Evolutionary conservation across 441 rosid genomes (phyloP).

Genomic region (Jatropha multifida): DNA sequence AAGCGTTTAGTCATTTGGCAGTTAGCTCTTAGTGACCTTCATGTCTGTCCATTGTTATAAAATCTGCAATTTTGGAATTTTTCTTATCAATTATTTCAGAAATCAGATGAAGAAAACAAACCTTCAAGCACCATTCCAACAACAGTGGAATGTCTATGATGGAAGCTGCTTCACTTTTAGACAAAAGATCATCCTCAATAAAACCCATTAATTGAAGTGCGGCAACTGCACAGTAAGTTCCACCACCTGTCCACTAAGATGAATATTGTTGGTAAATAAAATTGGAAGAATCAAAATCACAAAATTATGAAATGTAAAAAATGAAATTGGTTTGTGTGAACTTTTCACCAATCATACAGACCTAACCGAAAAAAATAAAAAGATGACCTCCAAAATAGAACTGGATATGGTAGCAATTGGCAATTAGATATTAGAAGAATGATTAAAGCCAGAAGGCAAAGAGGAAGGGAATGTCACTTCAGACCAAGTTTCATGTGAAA

Average conservation of each 20-base stretch:
- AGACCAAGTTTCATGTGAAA: neutral
- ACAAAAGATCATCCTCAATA: constrained; percentile 62
- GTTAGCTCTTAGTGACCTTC: neutral
- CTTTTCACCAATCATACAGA: neutral
- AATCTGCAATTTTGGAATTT: neutral
- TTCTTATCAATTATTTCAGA: constrained; percentile 9
- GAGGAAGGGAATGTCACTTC: neutral
- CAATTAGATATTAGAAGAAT: neutral
- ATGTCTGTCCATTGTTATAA: constrained; percentile 1
- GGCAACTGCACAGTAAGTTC: constrained; percentile 91
- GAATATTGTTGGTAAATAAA: constrained; percentile 42
- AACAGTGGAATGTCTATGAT: constrained; percentile 48
- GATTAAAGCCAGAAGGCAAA: neutral
- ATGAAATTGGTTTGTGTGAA: neutral
- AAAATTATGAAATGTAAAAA: constrained; percentile 1
- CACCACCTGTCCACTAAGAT: constrained; percentile 91
- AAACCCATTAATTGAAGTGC: constrained; percentile 85
- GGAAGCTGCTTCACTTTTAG: constrained; percentile 43
- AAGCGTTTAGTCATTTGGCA: neutral
- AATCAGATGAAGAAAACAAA: constrained; percentile 25
- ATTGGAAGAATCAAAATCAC: constrained; percentile 21
- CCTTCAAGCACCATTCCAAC: constrained; percentile 82
- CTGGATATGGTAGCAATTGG: neutral
- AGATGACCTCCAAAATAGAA: neutral
- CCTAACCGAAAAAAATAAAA: neutral